Conservation (phyloP, 1,284 basidiomycete genomes). For the Earliella scabrosa region DNA sequence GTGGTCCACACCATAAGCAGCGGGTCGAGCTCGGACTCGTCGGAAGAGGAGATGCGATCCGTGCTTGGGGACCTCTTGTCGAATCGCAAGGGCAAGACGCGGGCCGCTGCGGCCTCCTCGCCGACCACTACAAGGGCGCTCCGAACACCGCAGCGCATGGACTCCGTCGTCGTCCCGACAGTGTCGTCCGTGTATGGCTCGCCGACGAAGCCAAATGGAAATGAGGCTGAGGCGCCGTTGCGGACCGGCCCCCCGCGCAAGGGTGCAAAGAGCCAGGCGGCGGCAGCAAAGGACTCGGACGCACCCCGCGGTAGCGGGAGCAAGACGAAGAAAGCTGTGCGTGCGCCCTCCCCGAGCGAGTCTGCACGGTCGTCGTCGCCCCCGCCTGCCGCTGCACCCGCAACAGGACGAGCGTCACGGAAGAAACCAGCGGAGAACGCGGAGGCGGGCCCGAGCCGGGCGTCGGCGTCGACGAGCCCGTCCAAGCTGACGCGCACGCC, state of each 20-base stretch:
- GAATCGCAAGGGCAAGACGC: slow-evolving; percentile 11
- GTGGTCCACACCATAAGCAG: slow-evolving; percentile 5
- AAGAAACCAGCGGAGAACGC: slow-evolving; percentile 1
- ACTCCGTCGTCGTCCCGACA: slow-evolving; percentile 26
- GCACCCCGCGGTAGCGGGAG: background rate
- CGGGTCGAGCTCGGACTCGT: slow-evolving; percentile 12
- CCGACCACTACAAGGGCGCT: slow-evolving; percentile 1
- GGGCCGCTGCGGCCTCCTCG: background rate
- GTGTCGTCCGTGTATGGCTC: slow-evolving; percentile 21
- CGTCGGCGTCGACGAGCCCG: slow-evolving; percentile 16
- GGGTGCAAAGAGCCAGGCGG: background rate
- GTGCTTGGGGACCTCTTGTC: slow-evolving; percentile 15
- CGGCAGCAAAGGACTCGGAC: background rate
- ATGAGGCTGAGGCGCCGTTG: background rate
- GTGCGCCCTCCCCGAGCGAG: slow-evolving; percentile 10
- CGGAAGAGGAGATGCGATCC: slow-evolving; percentile 17
- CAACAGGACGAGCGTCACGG: slow-evolving; percentile 7
- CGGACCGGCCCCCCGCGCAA: slow-evolving; percentile 11
- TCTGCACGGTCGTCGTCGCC: background rate
- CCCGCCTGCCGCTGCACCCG: slow-evolving; percentile 3
- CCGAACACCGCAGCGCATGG: slow-evolving; percentile 11
- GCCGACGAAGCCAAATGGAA: slow-evolving; percentile 15
- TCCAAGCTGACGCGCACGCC: slow-evolving; percentile 26
- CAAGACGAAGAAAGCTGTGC: slow-evolving; percentile 3
- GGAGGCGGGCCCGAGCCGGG: slow-evolving; percentile 24